Evolutionary conservation across 805 yeast species (phyloP).

Genomic region (Lachancea dasiensis): DNA sequence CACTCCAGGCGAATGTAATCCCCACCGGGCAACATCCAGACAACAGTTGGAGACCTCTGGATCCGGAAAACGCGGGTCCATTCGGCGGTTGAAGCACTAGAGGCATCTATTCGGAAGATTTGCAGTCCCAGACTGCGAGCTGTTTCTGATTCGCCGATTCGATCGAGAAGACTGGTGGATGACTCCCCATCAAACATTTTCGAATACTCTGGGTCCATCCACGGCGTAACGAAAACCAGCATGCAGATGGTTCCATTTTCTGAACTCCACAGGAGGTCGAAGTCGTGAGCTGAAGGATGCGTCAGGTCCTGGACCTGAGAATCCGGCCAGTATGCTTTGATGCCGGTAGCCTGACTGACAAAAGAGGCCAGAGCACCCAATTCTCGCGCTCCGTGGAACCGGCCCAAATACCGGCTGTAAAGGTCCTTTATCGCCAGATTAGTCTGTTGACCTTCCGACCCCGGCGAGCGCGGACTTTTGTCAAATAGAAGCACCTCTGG

Average conservation of each 20-base stretch:
- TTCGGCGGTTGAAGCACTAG: constrained; percentile 23
- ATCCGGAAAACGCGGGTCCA: constrained; percentile 20
- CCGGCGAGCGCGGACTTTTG: constrained; percentile 33
- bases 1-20: constrained; percentile 5
- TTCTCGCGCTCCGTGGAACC: not conserved
- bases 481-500: constrained; percentile 47
- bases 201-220: constrained; percentile 26
- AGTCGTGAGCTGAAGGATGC: not conserved
- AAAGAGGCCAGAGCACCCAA: constrained; percentile 7
- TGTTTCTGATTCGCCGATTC: constrained; percentile 21
- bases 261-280: not conserved
- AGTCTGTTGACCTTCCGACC: constrained; percentile 11
- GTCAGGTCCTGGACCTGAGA: constrained; percentile 10
- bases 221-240: constrained; percentile 35
- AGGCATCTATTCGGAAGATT: constrained; percentile 34
- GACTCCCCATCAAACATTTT: constrained; percentile 25
- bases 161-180: constrained; percentile 31
- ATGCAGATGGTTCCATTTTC: constrained; percentile 10
- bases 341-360: constrained; percentile 26
- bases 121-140: constrained; percentile 12
- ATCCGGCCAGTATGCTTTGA: constrained; percentile 31
- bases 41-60: constrained; percentile 11
- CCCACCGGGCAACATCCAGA: constrained; percentile 1
- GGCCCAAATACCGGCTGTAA: constrained; percentile 10
- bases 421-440: not conserved